These are phyloP conservation scores for Sporothrix globosa DNA, from an alignment of 2,329 filamentous ascomycete genomes.

Conservation along the genomic window DNA sequence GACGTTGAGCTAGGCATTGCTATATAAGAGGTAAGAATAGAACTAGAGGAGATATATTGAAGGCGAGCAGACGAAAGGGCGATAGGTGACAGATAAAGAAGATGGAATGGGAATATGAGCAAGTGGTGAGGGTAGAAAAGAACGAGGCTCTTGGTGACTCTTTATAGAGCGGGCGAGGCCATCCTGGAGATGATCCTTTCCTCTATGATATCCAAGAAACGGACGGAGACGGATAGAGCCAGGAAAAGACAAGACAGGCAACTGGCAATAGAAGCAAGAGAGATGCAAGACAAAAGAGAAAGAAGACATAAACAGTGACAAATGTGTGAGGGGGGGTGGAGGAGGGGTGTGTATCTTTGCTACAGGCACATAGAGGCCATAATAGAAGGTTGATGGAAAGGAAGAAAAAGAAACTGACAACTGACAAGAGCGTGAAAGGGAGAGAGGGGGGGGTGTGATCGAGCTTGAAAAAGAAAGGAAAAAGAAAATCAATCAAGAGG, in stretches of 20 bases:
- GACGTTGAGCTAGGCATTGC: slow-evolving; percentile 33
- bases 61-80: neutral
- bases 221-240: neutral
- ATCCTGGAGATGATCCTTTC: neutral
- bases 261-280: neutral
- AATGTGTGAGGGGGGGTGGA: neutral
- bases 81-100: neutral
- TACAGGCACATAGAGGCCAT: neutral
- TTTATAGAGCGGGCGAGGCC: neutral
- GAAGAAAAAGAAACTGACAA: slow-evolving; percentile 11
- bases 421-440: neutral
- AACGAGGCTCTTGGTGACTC: neutral
- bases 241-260: neutral
- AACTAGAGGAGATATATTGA: too few relatives aligned
- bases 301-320: slow-evolving; percentile 6
- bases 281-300: neutral
- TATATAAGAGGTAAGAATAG: neutral
- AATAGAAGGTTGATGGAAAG: neutral
- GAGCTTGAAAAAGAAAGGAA: neutral
- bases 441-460: neutral
- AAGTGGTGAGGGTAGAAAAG: neutral
- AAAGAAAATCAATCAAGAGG: neutral
- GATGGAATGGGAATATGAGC: neutral
- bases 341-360: slow-evolving; percentile 9
- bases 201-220: neutral